Evolutionary conservation across 2,329 filamentous ascomycete species (phyloP).

Genomic region (Cladophialophora immunda): DNA sequence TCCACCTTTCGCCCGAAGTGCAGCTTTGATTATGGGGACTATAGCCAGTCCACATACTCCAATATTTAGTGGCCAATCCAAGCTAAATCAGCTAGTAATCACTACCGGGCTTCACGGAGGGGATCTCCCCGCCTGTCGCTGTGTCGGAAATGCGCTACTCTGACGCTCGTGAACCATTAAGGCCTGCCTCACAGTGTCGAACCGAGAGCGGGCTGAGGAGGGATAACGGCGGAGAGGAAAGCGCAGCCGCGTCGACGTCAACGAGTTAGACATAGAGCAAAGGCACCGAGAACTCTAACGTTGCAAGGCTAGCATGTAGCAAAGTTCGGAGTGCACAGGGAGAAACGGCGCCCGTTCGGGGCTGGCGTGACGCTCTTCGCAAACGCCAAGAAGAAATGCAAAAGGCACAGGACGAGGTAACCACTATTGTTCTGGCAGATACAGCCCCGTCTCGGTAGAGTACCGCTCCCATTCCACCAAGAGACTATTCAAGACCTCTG

Average conservation of each 20-base stretch:
- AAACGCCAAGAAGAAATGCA: too few relatives aligned
- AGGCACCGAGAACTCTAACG: neutral
- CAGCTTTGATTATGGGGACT: too few relatives aligned
- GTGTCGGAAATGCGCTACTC: neutral
- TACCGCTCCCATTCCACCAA: too few relatives aligned
- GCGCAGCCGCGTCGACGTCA: neutral
- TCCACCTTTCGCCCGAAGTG: too few relatives aligned
- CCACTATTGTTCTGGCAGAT: too few relatives aligned
- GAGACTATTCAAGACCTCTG: conserved; percentile 52
- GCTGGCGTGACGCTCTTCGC: too few relatives aligned
- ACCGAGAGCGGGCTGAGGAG: neutral
- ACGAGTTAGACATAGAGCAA: neutral
- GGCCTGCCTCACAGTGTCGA: neutral
- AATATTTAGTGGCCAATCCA: too few relatives aligned
- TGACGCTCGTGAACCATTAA: conserved; percentile 7
- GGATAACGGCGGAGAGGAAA: neutral
- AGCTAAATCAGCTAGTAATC: too few relatives aligned
- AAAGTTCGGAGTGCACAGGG: neutral
- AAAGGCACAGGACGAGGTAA: too few relatives aligned
- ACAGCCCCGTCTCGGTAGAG: too few relatives aligned
- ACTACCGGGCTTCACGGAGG: too few relatives aligned
- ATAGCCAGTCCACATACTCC: too few relatives aligned
- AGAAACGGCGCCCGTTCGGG: neutral
- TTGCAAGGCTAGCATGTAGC: neutral
- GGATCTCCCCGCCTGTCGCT: neutral